A percentile compares a stretch with the other conserved stretches of the same genome.
These are phyloP conservation scores for Ceratocystis destructans DNA, from an alignment of 2,329 filamentous ascomycete genomes.

Conservation along the genomic window DNA sequence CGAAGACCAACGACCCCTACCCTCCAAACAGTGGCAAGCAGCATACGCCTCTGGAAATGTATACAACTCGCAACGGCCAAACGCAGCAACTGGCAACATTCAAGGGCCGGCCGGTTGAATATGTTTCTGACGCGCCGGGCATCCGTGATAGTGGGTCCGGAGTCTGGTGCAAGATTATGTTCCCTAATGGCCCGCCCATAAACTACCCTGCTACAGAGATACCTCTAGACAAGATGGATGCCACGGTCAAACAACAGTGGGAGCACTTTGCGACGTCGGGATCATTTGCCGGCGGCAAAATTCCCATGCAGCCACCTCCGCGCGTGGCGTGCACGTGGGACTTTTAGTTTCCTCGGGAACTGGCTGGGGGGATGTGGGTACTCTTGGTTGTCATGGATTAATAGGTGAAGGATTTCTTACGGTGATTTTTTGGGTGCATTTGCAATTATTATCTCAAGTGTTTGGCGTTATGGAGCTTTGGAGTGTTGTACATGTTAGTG, in stretches of 20 bases:
- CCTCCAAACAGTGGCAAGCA: slow-evolving; percentile 32
- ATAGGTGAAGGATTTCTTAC: not conserved
- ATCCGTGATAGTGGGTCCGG: slow-evolving; percentile 37
- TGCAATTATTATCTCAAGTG: not conserved
- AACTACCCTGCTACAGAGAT: slow-evolving; percentile 52
- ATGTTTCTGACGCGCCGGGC: slow-evolving; percentile 38
- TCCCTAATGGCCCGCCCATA: slow-evolving; percentile 53
- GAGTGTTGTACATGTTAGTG: not conserved
- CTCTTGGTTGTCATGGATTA: not conserved
- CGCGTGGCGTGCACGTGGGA: slow-evolving; percentile 63
- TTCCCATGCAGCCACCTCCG: slow-evolving; percentile 67
- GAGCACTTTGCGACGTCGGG: slow-evolving; percentile 50
- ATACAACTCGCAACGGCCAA: slow-evolving; percentile 29
- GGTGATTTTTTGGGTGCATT: slow-evolving; percentile 9
- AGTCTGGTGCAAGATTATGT: slow-evolving; percentile 53
- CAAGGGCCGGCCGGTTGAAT: slow-evolving; percentile 50
- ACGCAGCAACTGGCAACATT: slow-evolving; percentile 40
- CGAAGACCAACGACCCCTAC: slow-evolving; percentile 29
- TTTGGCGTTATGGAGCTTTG: slow-evolving; percentile 8
- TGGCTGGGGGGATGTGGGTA: not conserved
- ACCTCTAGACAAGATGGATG: slow-evolving; percentile 41
- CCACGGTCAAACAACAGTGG: slow-evolving; percentile 50
- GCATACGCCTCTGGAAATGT: slow-evolving; percentile 33
- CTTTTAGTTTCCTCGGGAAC: slow-evolving; percentile 36
- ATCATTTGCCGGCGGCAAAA: slow-evolving; percentile 52